Evolutionary conservation across 2,329 filamentous ascomycete genomes (phyloP).

Genomic region (Microdochium trichocladiopsis): DNA sequence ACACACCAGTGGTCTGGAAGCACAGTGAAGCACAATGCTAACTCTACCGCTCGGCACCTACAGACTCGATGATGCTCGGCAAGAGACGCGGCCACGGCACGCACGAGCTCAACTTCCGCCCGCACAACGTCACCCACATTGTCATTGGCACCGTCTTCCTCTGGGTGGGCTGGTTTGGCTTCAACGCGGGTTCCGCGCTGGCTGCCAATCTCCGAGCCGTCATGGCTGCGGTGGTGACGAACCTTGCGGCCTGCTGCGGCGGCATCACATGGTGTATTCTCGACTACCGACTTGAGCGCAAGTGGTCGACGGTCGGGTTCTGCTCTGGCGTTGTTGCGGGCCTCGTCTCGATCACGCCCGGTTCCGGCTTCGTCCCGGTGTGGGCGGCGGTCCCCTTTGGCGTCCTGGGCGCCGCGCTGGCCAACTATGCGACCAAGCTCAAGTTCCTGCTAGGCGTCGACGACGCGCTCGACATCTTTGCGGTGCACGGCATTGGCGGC

Average conservation of each 20-base stretch:
- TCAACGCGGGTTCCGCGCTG: constrained; percentile 82
- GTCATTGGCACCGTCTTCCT: constrained; percentile 90
- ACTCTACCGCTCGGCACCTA: background rate
- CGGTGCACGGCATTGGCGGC: constrained; percentile 73
- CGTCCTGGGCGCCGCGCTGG: constrained; percentile 65
- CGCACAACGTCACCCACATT: constrained; percentile 89
- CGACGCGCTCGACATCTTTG: constrained; percentile 84
- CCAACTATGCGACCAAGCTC: constrained; percentile 87
- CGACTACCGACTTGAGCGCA: constrained; percentile 81
- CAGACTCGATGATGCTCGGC: constrained; percentile 78
- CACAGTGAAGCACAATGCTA: constrained; percentile 3
- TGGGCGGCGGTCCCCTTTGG: constrained; percentile 82
- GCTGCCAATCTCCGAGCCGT: constrained; percentile 76
- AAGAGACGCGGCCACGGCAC: constrained; percentile 80
- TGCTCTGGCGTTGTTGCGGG: constrained; percentile 86
- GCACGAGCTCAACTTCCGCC: constrained; percentile 83
- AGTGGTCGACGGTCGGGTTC: constrained; percentile 91
- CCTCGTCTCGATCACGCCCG: constrained; percentile 81
- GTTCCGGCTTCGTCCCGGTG: constrained; percentile 74
- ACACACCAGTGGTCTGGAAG: too few species aligned
- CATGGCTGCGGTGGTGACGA: constrained; percentile 82
- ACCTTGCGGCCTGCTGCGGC: constrained; percentile 75
- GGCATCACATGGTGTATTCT: constrained; percentile 86
- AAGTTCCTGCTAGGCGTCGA: constrained; percentile 79
- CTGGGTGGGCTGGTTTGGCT: constrained; percentile 94